Percentiles rank a stretch among this genome's conserved stretches.
Conservation (phyloP, 2,329 filamentous ascomycete genomes). For the Exophiala alcalophila region DNA sequence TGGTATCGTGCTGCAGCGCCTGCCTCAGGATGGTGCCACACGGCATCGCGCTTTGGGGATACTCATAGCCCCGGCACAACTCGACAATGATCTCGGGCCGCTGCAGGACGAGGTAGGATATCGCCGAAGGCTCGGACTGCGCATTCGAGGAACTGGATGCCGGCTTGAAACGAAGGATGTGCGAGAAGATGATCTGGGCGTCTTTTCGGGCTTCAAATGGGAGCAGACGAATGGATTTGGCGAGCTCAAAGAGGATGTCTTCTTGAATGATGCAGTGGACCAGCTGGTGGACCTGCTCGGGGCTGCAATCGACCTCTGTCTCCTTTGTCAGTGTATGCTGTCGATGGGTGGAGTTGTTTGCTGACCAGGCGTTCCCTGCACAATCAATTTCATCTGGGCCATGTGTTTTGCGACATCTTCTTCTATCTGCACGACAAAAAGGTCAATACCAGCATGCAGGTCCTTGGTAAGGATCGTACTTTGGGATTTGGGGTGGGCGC, state of each 20-base stretch:
- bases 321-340: slow-evolving; percentile 12
- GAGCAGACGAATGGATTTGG: slow-evolving; percentile 75
- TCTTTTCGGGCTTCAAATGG: slow-evolving; percentile 97
- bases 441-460: slow-evolving; percentile 13
- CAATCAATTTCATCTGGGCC: slow-evolving; percentile 83
- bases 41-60: slow-evolving; percentile 85
- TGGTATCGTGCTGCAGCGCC: slow-evolving; percentile 84
- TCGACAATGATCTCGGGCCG: slow-evolving; percentile 84
- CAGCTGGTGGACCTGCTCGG: slow-evolving; percentile 83
- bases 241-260: slow-evolving; percentile 81
- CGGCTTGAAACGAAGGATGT: slow-evolving; percentile 85
- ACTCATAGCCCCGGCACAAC: slow-evolving; percentile 83
- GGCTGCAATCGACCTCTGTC: slow-evolving; percentile 77
- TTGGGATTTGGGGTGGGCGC: slow-evolving; percentile 56
- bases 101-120: slow-evolving; percentile 84
- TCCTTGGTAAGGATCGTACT: slow-evolving; percentile 40
- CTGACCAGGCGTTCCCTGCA: slow-evolving; percentile 89
- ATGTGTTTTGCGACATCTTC: slow-evolving; percentile 64
- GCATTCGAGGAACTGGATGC: slow-evolving; percentile 57
- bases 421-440: slow-evolving; percentile 13
- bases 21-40: slow-evolving; percentile 88
- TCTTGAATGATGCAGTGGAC: slow-evolving; percentile 83
- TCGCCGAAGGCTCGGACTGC: slow-evolving; percentile 72
- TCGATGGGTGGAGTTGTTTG: slow-evolving; percentile 21
- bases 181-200: slow-evolving; percentile 91